Base-by-base conservation (phyloP, 2,329 filamentous ascomycete genomes). In the Phialophora expanda region DNA sequence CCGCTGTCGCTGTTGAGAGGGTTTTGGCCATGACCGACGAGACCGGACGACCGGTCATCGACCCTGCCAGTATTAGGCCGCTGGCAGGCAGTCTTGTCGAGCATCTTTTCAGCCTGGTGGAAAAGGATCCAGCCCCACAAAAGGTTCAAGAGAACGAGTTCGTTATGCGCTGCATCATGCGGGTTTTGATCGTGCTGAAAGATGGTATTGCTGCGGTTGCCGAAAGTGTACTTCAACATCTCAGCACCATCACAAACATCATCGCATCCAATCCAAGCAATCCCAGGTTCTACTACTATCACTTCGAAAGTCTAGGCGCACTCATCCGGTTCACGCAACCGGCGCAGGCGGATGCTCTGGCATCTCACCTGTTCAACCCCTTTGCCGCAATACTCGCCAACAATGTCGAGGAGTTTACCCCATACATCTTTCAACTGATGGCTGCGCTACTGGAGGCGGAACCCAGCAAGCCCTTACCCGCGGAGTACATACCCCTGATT, bases 131-230 rank as follows among this genome's bases (percentile, higher is more conserved):
- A 3, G 89, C 90, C 11, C 90, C 96, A 0, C 88, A 94, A 70
- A 99, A 98, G 83, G 88, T 99, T 68, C 95, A 99, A 76, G 95
- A 99, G 79, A 99, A 99, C 75, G 95, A 99, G 76, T 99, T 98
- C 77, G 78, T 99, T 75, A 98, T 99, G 93, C 91, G 93, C 73
- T 99, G 95, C 74, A 92, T 97, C 64, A 99, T 99, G 95, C 88
- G 95, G 73, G 94, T 99, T 12, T 83, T 99, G 67, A 93, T 99
- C 70, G 93, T 98, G 69, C 90, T 98, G 78, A 91, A 90, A 76
- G 93, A 97, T 56, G 90, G 88, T 30, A 87, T 94, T 14, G 79
- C 89, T 1, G 85, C 88, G 1, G 88, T 95, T 56, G 84, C 90
- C 5, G 92, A 97, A 72, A 86, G 85, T 71, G 87, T 96, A n/a